Base-by-base conservation (phyloP, 495 filamentous ascomycete genomes). In the Podospora pseudoanserina region DNA sequence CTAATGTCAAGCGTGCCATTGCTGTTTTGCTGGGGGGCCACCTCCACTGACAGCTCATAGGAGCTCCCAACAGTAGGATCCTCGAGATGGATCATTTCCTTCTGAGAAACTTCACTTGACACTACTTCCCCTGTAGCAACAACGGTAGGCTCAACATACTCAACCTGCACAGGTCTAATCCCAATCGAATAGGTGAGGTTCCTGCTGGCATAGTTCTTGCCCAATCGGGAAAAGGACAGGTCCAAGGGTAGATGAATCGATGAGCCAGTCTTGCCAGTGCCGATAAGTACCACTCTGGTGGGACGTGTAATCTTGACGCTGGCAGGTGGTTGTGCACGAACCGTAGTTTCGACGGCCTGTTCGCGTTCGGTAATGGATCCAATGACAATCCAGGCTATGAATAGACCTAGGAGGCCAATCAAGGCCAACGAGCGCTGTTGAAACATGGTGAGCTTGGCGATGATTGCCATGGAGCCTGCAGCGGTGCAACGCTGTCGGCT, bases 21-120 rank as follows among this genome's bases (percentile, higher is more conserved):
- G 55, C n/a, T 23, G 55, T 11, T 26, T 20, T 20, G 55, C 55
- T 58, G 55, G 5, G 55, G 55, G 19, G 55, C 55, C 6, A 58
- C 55, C 55, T 58, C 55, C 3, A 58, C 23, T 2, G 55, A 58
- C 5, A 58, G 6, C n/a, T 58, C 55, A 26, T 20, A 58, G 13
- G 55, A 58, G 55, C 18, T 58, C 23, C 55, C 55, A 58, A 20
- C 23, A 26, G 55, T 3, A 4, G 23, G 18, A 58, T 58, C 23
- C 23, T 58, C 55, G 18, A 58, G n/a, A 5, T 58, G n/a, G 55
- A 58, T 58, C n/a, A 26, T 58, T 26, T 58, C 55, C n/a, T 58
- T 58, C n/a, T 20, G 23, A 20, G 19, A 19, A 11, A 20, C 55
- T 23, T 58, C 23, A 19, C n/a, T 23, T 20, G 55, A 4, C 11